Evolutionary conservation across 140 eudicot genomes (phyloP).

Genomic region (Anethum foeniculum): DNA sequence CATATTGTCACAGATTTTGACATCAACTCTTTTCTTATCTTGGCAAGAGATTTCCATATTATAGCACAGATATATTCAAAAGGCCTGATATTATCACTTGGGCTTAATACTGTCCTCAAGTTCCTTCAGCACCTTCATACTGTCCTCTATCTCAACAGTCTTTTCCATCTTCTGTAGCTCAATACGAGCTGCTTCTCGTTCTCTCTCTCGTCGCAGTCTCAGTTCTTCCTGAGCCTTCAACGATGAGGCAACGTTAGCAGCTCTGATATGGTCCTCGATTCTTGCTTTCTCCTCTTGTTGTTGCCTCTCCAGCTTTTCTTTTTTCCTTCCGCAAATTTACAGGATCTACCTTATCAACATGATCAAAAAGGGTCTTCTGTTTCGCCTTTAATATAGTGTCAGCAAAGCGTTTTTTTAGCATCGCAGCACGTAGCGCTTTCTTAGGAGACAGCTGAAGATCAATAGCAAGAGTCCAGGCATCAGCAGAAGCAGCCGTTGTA

Average conservation of each 20-base stretch:
- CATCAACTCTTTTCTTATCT: slow-evolving; percentile 25
- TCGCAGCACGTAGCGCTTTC: slow-evolving; percentile 55
- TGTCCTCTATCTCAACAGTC: slow-evolving; percentile 32
- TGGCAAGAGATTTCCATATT: slow-evolving; percentile 50
- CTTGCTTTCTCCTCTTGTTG: slow-evolving; percentile 57
- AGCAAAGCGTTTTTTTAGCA: slow-evolving; percentile 52
- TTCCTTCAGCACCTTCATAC: slow-evolving; percentile 20
- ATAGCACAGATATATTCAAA: slow-evolving; percentile 39
- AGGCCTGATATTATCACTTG: slow-evolving; percentile 6
- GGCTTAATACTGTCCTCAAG: no score
- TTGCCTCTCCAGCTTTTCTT: slow-evolving; percentile 36
- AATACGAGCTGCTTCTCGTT: slow-evolving; percentile 47
- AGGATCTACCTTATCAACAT: slow-evolving; percentile 33
- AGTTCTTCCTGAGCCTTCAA: slow-evolving; percentile 39
- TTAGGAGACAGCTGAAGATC: slow-evolving; percentile 32
- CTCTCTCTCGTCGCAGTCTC: slow-evolving; percentile 43
- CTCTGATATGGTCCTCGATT: slow-evolving; percentile 58
- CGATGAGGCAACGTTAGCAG: slow-evolving; percentile 54
- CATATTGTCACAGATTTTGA: slow-evolving; percentile 35
- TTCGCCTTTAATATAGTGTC: slow-evolving; percentile 46
- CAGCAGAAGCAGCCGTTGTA: slow-evolving; percentile 13
- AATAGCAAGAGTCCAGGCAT: slow-evolving; percentile 23
- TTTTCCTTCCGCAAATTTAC: slow-evolving; percentile 29
- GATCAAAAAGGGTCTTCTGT: slow-evolving; percentile 24
- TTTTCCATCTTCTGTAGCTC: slow-evolving; percentile 50